Evolutionary conservation across 768 basidiomycete genomes (phyloP), one percentile per base, ranked within the genome.

Genomic region (Candolleomyces efflorescens): DNA sequence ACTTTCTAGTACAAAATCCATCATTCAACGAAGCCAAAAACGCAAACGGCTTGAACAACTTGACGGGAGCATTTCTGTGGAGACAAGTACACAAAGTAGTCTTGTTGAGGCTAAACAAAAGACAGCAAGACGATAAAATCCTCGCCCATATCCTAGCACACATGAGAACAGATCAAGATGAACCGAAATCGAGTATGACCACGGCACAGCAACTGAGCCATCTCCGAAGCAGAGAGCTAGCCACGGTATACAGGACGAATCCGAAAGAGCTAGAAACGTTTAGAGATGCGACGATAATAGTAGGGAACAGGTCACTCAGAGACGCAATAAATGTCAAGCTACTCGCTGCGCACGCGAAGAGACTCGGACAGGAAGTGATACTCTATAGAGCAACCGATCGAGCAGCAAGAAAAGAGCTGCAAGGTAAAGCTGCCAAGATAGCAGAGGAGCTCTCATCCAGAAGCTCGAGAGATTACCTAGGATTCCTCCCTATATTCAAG

Each of bases 271-370:
- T 58, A 15, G 5, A 10, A 13, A 6, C 22, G 9, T 66, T 64
- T 51, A 3, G 18, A 6, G 61, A 64, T 39, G 67, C 61, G 0
- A 60, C 62, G 4, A 48, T 64, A 15, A 60, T 68, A n/a, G 59
- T 64, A n/a, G 62, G 59, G 0, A 63, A 24, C 27, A 63, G 63
- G n/a, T 7, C 18, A n/a, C 13, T 63, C 0, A 20, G 61, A 22
- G 62, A 65, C 39, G 26, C 59, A 0, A 11, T 65, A 17, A 65
- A 64, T 39, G 36, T n/a, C 0, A 57, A 50, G n/a, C 20, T 60
- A 2, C 24, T 60, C 0, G 15, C 39, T 23, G 59, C 54, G 23
- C 56, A 61, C 36, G 38, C 62, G 5, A 1, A 10, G 17, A 23
- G 43, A n/a, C n/a, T n/a, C n/a, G n/a, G n/a, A n/a, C n/a, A n/a